These are phyloP conservation scores for Cryphonectria radicalis DNA, from an alignment of 2,329 filamentous ascomycete species.

Conservation along the genomic window DNA sequence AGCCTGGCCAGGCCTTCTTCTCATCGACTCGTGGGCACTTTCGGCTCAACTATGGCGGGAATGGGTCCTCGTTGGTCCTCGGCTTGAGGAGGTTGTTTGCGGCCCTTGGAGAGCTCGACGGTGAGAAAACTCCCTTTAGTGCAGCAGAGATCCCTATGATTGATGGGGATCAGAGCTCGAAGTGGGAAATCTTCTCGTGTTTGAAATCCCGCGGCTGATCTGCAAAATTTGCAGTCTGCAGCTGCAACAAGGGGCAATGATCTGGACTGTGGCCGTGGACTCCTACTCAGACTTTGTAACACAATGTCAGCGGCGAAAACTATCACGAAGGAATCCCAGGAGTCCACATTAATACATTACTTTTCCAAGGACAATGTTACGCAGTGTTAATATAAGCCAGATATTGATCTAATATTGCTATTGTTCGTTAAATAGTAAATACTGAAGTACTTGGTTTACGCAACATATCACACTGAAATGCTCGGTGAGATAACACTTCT, in stretches of 20 bases:
- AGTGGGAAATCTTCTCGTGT: constrained; percentile 7
- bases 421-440: too few relatives aligned
- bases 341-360: too few relatives aligned
- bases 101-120: constrained; percentile 19
- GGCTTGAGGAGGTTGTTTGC: constrained; percentile 17
- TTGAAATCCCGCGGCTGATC: neutral
- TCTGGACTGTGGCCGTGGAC: too few relatives aligned
- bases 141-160: neutral
- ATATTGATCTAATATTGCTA: too few relatives aligned
- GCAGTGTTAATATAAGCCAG: too few relatives aligned
- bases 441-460: too few relatives aligned
- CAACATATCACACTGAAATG: too few relatives aligned
- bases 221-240: neutral
- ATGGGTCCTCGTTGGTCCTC: constrained; percentile 11
- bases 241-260: neutral
- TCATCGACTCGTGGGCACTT: constrained; percentile 13
- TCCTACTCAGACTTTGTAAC: too few relatives aligned
- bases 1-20: constrained; percentile 24
- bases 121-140: neutral
- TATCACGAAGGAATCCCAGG: too few relatives aligned
- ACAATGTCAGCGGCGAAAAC: too few relatives aligned
- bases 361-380: too few relatives aligned
- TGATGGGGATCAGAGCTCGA: neutral
- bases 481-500: too few relatives aligned
- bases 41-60: constrained; percentile 23